phyloP scores from a whole-genome alignment of 2,329 filamentous ascomycete genomes.

The Annulohypoxylon truncatum region DNA sequence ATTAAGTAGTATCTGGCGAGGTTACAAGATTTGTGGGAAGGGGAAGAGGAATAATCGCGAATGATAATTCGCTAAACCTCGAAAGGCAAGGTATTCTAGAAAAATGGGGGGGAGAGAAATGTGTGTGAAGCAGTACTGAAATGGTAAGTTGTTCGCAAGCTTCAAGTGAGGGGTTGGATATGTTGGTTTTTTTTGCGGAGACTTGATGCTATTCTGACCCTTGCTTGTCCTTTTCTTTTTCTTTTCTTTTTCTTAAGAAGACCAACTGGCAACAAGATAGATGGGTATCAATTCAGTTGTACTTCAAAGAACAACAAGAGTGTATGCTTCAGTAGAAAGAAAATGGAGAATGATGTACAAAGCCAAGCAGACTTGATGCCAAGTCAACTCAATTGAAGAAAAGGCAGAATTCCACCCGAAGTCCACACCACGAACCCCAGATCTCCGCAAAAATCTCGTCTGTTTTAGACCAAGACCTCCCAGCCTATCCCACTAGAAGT shows the following conservation, averaged over 20 bases:
- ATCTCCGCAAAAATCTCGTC: conserved; percentile 46
- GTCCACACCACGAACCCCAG: conserved; percentile 45
- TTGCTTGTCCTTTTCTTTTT: conserved; percentile 37
- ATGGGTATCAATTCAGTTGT: conserved; percentile 54
- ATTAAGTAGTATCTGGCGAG: conserved; percentile 27
- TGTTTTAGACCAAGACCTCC: conserved; percentile 45
- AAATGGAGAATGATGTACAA: conserved; percentile 51
- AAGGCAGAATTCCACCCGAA: conserved; percentile 45
- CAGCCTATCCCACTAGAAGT: conserved; percentile 46
- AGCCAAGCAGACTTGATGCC: conserved; percentile 49
- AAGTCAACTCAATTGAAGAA: conserved; percentile 45
- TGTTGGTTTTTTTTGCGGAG: conserved; percentile 37
- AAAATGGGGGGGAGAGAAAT: conserved; percentile 29
- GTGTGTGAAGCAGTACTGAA: conserved; percentile 38
- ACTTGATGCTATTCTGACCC: conserved; percentile 40
- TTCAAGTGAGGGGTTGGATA: conserved; percentile 36
- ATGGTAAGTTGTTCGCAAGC: conserved; percentile 34
- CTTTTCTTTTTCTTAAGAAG: conserved; percentile 44
- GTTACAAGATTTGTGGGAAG: conserved; percentile 33
- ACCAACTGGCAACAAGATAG: conserved; percentile 50
- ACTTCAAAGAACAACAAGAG: conserved; percentile 50
- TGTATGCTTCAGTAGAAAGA: conserved; percentile 45
- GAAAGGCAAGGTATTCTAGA: conserved; percentile 18
- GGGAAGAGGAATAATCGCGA: conserved; percentile 12
- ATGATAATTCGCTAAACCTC: conserved; percentile 1